A percentile compares a stretch with the other conserved stretches of the same genome.
Evolutionary conservation across 1,284 basidiomycete genomes (phyloP).

Genomic region (Leccinum fallax): DNA sequence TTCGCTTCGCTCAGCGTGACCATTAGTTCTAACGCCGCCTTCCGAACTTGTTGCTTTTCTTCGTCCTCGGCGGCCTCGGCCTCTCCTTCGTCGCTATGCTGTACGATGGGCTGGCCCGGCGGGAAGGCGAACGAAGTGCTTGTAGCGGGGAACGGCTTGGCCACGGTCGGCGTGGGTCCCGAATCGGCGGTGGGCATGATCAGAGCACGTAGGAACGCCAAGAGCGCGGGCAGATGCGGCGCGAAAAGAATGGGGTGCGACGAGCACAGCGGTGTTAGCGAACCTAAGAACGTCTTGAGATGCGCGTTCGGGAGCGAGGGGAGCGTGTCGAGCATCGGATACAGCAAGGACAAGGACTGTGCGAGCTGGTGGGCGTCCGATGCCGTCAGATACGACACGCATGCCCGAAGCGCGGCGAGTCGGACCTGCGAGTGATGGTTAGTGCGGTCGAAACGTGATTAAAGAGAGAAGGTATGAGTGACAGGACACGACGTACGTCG

Average conservation of each 20-base stretch:
- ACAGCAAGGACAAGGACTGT: slow-evolving; percentile 58
- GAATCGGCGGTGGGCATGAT: slow-evolving; percentile 65
- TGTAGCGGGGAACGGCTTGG: slow-evolving; percentile 59
- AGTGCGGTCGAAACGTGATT: not conserved
- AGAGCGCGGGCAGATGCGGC: slow-evolving; percentile 61
- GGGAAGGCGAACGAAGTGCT: slow-evolving; percentile 55
- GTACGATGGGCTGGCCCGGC: slow-evolving; percentile 33
- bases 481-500: slow-evolving; percentile 47
- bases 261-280: slow-evolving; percentile 72
- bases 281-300: slow-evolving; percentile 64
- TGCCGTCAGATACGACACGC: slow-evolving; percentile 62
- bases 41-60: slow-evolving; percentile 59
- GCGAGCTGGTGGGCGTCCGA: slow-evolving; percentile 58
- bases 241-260: slow-evolving; percentile 68
- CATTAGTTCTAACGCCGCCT: slow-evolving; percentile 76
- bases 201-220: slow-evolving; percentile 66
- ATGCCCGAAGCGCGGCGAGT: slow-evolving; percentile 57
- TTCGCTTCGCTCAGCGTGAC: slow-evolving; percentile 70
- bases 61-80: slow-evolving; percentile 50
- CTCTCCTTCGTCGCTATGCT: slow-evolving; percentile 34
- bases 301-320: slow-evolving; percentile 53
- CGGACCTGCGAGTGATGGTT: slow-evolving; percentile 42
- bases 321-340: slow-evolving; percentile 69
- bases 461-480: not conserved
- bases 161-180: slow-evolving; percentile 74